Percentiles rank a stretch among this genome's conserved stretches.
These are phyloP conservation scores for Coffea canephora DNA, from an alignment of 257 asterid genomes.

Conservation along the genomic window DNA sequence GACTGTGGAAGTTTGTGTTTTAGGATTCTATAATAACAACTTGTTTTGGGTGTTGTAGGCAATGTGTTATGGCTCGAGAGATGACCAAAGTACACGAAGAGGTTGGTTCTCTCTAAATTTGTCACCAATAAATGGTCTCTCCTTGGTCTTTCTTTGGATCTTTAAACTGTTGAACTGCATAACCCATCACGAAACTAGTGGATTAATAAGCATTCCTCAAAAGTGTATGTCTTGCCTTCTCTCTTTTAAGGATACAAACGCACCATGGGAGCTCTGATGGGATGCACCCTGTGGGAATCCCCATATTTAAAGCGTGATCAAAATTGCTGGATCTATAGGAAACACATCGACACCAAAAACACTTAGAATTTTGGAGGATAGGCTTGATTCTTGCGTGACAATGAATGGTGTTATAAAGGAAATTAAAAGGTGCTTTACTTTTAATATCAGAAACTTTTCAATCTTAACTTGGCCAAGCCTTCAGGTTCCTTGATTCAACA, in stretches of 20 bases:
- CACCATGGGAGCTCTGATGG: not conserved
- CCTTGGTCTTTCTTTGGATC: not conserved
- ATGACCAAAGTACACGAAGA: constrained; percentile 93
- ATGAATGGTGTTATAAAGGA: not conserved
- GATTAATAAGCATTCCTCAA: not conserved
- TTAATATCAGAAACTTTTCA: not conserved
- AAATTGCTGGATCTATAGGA: not conserved
- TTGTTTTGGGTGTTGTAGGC: constrained; percentile 46
- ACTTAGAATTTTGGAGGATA: not conserved
- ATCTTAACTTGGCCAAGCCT: not conserved
- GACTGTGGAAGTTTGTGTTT: not conserved
- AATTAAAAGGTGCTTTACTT: not conserved
- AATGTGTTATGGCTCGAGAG: constrained; percentile 93
- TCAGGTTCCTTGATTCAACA: not conserved
- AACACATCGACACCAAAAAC: not conserved
- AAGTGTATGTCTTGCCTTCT: not conserved
- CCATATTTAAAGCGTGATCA: not conserved
- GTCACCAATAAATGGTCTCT: not conserved
- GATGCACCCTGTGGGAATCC: not conserved
- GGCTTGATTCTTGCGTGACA: not conserved
- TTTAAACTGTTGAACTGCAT: not conserved
- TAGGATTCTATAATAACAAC: constrained; percentile 2
- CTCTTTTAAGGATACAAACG: not conserved
- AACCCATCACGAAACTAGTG: not conserved
- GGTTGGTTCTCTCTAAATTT: constrained; percentile 36